phyloP scores from a whole-genome alignment of 495 filamentous ascomycete species.

The Letharia columbiana region DNA sequence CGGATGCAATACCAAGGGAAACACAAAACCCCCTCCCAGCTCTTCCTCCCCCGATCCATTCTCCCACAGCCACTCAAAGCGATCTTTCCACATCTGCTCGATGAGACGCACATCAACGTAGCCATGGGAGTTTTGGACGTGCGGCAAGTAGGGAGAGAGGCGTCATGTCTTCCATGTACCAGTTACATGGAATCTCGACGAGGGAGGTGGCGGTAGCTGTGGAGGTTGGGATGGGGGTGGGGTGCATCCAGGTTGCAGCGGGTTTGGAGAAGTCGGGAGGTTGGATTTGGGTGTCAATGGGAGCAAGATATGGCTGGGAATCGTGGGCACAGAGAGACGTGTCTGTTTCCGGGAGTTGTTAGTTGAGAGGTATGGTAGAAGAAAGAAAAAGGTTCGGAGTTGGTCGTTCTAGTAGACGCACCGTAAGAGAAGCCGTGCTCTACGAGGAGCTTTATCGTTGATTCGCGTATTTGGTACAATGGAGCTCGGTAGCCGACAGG shows the following conservation, averaged over 20 bases:
- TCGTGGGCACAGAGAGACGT: conserved; percentile 48
- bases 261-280: conserved; percentile 44
- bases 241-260: conserved; percentile 51
- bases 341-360: conserved; percentile 27
- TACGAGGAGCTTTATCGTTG: conserved; percentile 47
- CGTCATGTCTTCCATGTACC: conserved; percentile 52
- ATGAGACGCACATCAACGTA: conserved; percentile 45
- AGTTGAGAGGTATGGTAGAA: background rate
- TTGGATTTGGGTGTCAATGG: conserved; percentile 37
- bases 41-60: conserved; percentile 31
- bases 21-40: conserved; percentile 31
- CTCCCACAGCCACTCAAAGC: conserved; percentile 39
- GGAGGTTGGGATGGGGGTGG: conserved; percentile 30
- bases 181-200: conserved; percentile 47
- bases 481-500: conserved; percentile 51
- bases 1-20: conserved; percentile 48
- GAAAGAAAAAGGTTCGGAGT: background rate
- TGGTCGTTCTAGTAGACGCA: conserved; percentile 16
- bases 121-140: conserved; percentile 43
- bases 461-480: conserved; percentile 48
- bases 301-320: conserved; percentile 45
- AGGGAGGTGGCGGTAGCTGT: conserved; percentile 30
- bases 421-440: conserved; percentile 49
- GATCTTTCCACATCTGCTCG: conserved; percentile 48
- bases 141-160: conserved; percentile 45